Conservation (phyloP, 225 moss, liverwort and hornwort genomes). For the Lunularia cruciata region DNA sequence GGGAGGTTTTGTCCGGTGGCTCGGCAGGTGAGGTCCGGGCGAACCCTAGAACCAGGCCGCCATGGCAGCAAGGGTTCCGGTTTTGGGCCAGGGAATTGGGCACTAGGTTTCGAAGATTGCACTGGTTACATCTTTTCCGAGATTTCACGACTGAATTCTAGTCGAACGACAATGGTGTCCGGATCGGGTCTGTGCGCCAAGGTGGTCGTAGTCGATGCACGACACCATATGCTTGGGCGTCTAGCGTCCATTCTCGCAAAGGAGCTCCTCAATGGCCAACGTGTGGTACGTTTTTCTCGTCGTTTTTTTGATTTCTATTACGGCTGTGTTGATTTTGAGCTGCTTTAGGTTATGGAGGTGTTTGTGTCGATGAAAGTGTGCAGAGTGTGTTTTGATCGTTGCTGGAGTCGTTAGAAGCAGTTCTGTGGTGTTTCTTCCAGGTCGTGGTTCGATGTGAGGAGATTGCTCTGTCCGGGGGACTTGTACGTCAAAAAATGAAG, state of each 20-base stretch:
- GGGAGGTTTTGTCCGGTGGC: no score
- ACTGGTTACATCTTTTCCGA: neutral
- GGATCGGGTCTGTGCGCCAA: conserved; percentile 84
- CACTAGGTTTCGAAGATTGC: neutral
- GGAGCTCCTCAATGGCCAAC: conserved; percentile 92
- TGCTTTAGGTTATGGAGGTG: neutral
- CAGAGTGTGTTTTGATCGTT: neutral
- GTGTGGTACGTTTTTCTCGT: conserved; percentile 49
- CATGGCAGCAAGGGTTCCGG: neutral
- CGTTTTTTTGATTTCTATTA: no score
- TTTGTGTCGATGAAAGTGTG: neutral
- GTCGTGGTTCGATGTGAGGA: conserved; percentile 84
- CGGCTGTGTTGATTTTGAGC: neutral
- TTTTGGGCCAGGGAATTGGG: neutral
- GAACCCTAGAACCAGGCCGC: conserved; percentile 10
- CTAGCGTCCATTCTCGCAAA: conserved; percentile 87
- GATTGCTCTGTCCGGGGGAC: conserved; percentile 84
- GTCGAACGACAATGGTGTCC: conserved; percentile 62
- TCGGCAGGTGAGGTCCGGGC: conserved; percentile 4
- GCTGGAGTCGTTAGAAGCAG: neutral
- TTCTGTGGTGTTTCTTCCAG: conserved; percentile 21
- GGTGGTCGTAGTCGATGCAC: conserved; percentile 86
- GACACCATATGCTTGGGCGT: conserved; percentile 95
- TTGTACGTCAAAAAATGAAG: conserved; percentile 95
- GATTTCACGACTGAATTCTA: neutral